Base-by-base conservation (phyloP, 2,329 filamentous ascomycete genomes). In the Endoconidiophora laricicola region DNA sequence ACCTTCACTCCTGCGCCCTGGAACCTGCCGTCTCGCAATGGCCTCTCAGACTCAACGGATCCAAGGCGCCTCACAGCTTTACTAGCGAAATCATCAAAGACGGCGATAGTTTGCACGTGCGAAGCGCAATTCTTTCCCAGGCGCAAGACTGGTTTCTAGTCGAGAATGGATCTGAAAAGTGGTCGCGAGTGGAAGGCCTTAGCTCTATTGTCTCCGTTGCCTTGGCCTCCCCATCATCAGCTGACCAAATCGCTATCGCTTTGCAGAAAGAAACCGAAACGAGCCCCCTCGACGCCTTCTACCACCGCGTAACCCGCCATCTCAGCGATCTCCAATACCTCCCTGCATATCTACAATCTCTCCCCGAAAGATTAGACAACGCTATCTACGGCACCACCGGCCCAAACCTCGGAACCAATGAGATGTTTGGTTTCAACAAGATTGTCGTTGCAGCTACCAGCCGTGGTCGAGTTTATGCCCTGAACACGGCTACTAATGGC, bases 351-450 rank as follows among this genome's bases (percentile, higher is more conserved):
- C 64, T 94, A 2, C 72, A 78, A 54, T 70, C 70, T 14, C 69
- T 95, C 7, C 86, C 86, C 3, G 66, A 71, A 41, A 78, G 79
- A 22, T 65, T 95, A 12, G 59, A 87, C 2, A 74, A 74, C 54
- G 81, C 77, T 55, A 68, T 86, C 14, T 60, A 80, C 6, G 76
- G 78, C 29, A 23, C 50, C 14, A 24, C 24, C 41, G 46, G 37
- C 7, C 24, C 42, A 7, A 44, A 37, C 10, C 14, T 48, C 66
- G 70, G 69, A 5, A 67, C 81, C n/a, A 66, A 69, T 16, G 83
- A 91, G 58, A 77, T 72, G 38, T 96, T 96, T 62, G 90, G 90
- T 3, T 90, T 95, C 65, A 81, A 85, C 62, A 94, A 94, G 65
- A 68, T 90, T 29, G 75, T 88, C 4, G 70, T 95, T 52, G 69